Evolutionary conservation across 768 basidiomycete species (phyloP).

Genomic region (Gautieria morchelliformis): DNA sequence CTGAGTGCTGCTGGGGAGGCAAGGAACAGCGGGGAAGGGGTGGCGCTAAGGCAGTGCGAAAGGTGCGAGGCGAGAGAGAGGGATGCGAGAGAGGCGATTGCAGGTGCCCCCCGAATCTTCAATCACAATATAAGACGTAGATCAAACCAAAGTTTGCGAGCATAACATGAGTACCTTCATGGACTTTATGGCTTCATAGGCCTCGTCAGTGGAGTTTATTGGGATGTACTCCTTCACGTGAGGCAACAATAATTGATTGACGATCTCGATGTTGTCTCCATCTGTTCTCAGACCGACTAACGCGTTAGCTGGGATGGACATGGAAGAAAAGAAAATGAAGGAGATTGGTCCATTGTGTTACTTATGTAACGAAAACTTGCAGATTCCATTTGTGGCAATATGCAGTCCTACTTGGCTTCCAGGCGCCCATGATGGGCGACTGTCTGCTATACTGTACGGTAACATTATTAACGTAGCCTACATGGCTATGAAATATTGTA

Average conservation of each 20-base stretch:
- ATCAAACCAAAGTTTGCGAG: neutral
- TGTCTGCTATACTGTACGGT: too few relatives aligned
- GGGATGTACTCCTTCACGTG: conserved; percentile 56
- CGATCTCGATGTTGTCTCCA: conserved; percentile 62
- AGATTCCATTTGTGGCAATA: too few relatives aligned
- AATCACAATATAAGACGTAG: neutral
- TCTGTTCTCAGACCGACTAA: conserved; percentile 5
- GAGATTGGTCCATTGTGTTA: too few relatives aligned
- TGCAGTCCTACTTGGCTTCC: too few relatives aligned
- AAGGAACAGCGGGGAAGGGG: conserved; percentile 45
- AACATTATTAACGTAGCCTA: too few relatives aligned
- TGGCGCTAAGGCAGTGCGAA: conserved; percentile 36
- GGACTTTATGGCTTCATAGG: conserved; percentile 87
- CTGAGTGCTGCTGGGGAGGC: conserved; percentile 42
- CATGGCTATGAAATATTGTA: too few relatives aligned
- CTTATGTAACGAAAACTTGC: too few relatives aligned
- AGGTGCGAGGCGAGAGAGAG: conserved; percentile 65
- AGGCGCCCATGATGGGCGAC: too few relatives aligned
- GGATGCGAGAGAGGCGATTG: conserved; percentile 87
- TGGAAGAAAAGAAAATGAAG: neutral
- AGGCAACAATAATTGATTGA: conserved; percentile 84
- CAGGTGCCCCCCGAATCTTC: conserved; percentile 85
- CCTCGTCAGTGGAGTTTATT: conserved; percentile 69
- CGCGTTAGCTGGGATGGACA: conserved; percentile 6
- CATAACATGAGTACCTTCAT: conserved; percentile 62